These are phyloP conservation scores for Ogataea degrootiae DNA, from an alignment of 805 yeast genomes.

Conservation along the genomic window DNA sequence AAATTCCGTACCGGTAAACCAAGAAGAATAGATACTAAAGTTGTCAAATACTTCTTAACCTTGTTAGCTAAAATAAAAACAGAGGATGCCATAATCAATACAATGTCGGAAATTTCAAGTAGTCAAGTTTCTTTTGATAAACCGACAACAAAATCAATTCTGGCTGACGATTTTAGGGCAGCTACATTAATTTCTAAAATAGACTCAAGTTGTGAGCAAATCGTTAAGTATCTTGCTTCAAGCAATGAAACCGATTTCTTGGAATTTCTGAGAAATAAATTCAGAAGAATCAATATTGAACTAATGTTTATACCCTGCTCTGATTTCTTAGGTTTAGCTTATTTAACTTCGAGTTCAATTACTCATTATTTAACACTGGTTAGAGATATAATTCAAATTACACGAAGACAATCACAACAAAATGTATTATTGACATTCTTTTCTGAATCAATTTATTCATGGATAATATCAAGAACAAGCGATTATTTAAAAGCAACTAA, in stretches of 20 bases:
- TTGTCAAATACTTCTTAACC: constrained; percentile 9
- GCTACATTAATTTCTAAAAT: constrained; percentile 27
- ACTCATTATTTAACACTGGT: constrained; percentile 36
- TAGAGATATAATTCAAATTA: constrained; percentile 30
- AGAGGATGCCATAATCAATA: constrained; percentile 22
- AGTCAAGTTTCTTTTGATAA: constrained; percentile 4
- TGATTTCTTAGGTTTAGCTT: constrained; percentile 42
- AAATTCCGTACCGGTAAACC: constrained; percentile 12
- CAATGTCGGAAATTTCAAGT: constrained; percentile 12
- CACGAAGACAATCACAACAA: constrained; percentile 42
- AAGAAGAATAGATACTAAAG: constrained; percentile 7
- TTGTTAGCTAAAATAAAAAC: constrained; percentile 15
- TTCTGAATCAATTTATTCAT: constrained; percentile 40
- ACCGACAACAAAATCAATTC: constrained; percentile 6
- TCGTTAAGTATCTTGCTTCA: constrained; percentile 45
- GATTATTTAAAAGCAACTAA: constrained; percentile 34
- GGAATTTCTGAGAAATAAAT: constrained; percentile 28
- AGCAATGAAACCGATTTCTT: constrained; percentile 43
- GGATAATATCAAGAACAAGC: constrained; percentile 46
- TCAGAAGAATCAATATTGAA: constrained; percentile 29
- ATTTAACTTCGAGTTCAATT: constrained; percentile 35
- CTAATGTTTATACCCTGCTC: constrained; percentile 36
- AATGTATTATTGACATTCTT: constrained; percentile 41
- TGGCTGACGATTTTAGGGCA: constrained; percentile 6
- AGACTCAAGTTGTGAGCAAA: constrained; percentile 35